Conservation (phyloP, 345 rosid species). For the Eucalyptus albens region DNA sequence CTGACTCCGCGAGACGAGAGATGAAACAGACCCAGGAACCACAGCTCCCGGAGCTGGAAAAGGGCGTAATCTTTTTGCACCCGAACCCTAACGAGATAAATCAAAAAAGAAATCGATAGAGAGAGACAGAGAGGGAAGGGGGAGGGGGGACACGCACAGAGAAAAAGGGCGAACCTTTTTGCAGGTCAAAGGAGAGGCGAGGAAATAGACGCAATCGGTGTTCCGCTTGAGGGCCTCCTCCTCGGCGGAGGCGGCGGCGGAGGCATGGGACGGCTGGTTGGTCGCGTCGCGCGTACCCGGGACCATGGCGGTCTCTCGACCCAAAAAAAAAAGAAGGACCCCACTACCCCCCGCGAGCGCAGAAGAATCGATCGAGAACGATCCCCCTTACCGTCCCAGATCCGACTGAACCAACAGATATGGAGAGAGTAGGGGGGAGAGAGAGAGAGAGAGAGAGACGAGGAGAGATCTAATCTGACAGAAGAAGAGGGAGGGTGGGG, state of each 20-base stretch:
- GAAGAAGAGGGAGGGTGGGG: not conserved
- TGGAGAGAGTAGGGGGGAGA: not conserved
- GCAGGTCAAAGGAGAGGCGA: slow-evolving; percentile 95
- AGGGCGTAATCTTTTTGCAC: not conserved
- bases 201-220: slow-evolving; percentile 94
- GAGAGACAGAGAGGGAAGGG: not conserved
- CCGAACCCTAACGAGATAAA: not conserved
- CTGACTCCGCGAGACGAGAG: not conserved
- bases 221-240: slow-evolving; percentile 86
- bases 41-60: not conserved
- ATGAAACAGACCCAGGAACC: not conserved
- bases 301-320: slow-evolving; percentile 28
- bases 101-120: not conserved
- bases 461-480: not conserved
- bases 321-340: not conserved
- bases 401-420: not conserved
- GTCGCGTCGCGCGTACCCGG: slow-evolving; percentile 23
- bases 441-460: not conserved
- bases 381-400: not conserved
- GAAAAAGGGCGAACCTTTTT: slow-evolving; percentile 51
- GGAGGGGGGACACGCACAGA: not conserved
- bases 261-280: slow-evolving; percentile 19
- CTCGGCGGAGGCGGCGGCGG: slow-evolving; percentile 28
- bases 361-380: not conserved
- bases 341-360: not conserved